Evolutionary conservation across 2,329 filamentous ascomycete species (phyloP), one percentile per base, ranked within the genome.

Genomic region (Sporothrix euskadiensis): DNA sequence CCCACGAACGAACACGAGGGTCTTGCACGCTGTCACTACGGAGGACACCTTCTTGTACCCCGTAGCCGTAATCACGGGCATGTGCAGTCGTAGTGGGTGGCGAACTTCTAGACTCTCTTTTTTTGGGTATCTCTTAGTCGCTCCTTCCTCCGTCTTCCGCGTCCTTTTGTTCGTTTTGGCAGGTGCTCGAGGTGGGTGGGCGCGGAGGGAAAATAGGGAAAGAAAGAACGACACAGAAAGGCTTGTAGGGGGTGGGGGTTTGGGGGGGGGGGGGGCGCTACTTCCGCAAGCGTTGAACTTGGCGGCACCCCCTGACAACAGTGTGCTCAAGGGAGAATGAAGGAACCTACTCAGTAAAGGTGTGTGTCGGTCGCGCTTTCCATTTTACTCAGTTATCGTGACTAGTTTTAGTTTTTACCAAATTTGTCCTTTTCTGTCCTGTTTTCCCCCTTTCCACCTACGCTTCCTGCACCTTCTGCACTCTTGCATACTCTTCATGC

Each of bases 251-350:
- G 54, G 26, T 26, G 26, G 26, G 26, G 26, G 26, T 26, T 26
- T 26, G 26, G 26, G 26, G 26, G 26, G 26, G 26, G 26, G 26
- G 26, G 2, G 2, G 26, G 26, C 69, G 69, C 69, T 44, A 71
- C 52, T 59, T 59, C 52, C 69, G 39, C 52, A 71, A 71, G 52
- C 52, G 52, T 59, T 32, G 54, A 54, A 14, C 19, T 41, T 69
- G 66, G 26, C 47, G 66, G 47, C 47, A 12, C 41, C 66, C 63
- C 61, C 61, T 47, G 61, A 66, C 61, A 66, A 39, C 32, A 61
- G 10, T 9, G 32, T 14, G 44, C 44, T 14, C 16, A 26, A 66
- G 61, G 52, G 22, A 30, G 22, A 56, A 66, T 26, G 16, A 16
- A 12, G 61, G 47, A 44, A 26, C 26, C 2, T 26, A n/a, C 26